Base-by-base conservation (phyloP, 768 basidiomycete species). In the Jaapia argillacea region DNA sequence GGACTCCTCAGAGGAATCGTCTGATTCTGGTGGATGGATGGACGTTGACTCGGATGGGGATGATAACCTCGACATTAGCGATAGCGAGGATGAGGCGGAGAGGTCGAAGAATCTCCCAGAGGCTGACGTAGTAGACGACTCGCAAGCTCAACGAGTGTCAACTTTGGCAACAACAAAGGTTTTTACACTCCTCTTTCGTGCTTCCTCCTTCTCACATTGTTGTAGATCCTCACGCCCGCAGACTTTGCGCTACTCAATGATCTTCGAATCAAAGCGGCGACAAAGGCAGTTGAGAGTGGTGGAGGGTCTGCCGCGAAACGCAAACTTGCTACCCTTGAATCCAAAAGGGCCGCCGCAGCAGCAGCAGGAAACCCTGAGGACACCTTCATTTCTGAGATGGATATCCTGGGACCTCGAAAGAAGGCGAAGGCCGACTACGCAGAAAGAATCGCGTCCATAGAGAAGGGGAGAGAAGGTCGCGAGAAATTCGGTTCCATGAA, bases 181-280 rank as follows among this genome's bases (percentile, higher is more conserved):
- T 44, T 42, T n/a, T 38, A 24, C 3, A 22, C 33, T 20, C 28
- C 40, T 35, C 27, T 25, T 23, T 39, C 43, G 3, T 33, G n/a
- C 20, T 10, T 31, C 14, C 21, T 18, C 33, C 40, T 46, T 37
- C 37, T 24, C 22, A 39, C 16, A 23, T n/a, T 33, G 10, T 12
- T 26, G 20, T 51, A 96, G 91, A 98, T 99, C 54, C 76, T 98
- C 35, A 98, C 96, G 0, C 96, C 96, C 0, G 92, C 92, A 24
- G 96, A 99, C 61, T 99, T 97, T 57, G 86, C 86, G 0, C 62
- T 96, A 41, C 71, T 98, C 42, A 86, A 88, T 55, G 89, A 96
- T 52, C 78, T 98, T 16, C 81, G 84, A 2, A 72, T 89, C 40
- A 73, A 89, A 63, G 87, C 83, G 0, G 87, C 86, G 14, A 66